A percentile compares a stretch with the other conserved stretches of the same genome.
Evolutionary conservation across 495 filamentous ascomycete genomes (phyloP).

Genomic region (Podospora appendiculata): DNA sequence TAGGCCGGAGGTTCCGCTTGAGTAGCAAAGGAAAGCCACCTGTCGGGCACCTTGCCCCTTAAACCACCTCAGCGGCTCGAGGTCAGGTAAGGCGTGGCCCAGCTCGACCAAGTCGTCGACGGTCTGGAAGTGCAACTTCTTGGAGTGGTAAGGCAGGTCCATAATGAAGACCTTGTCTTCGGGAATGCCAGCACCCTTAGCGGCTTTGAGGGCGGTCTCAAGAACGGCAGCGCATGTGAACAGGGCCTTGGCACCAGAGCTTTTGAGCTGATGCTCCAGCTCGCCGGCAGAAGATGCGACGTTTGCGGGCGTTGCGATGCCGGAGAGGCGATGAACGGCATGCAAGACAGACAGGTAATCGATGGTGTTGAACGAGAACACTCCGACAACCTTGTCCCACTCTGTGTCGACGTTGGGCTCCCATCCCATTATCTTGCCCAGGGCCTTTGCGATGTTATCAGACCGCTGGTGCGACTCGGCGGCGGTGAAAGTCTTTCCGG

Average conservation of each 20-base stretch:
- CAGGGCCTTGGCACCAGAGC: conserved; percentile 65
- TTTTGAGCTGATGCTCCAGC: conserved; percentile 69
- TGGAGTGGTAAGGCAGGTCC: conserved; percentile 52
- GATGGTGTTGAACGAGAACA: conserved; percentile 78
- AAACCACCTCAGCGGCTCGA: conserved; percentile 61
- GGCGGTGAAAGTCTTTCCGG: conserved; percentile 62
- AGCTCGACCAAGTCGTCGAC: conserved; percentile 59
- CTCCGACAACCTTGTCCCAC: conserved; percentile 77
- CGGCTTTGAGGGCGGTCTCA: conserved; percentile 59
- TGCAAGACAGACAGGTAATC: conserved; percentile 71
- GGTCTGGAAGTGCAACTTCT: conserved; percentile 55
- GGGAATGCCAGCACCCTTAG: conserved; percentile 58
- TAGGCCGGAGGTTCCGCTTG: conserved; percentile 79
- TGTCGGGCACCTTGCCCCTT: conserved; percentile 69
- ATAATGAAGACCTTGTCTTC: conserved; percentile 68
- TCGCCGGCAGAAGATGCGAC: conserved; percentile 72
- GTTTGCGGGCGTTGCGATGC: conserved; percentile 73
- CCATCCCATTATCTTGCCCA: conserved; percentile 71
- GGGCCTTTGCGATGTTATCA: conserved; percentile 59
- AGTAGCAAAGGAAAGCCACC: conserved; percentile 82
- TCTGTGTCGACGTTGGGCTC: conserved; percentile 64
- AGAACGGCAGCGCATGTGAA: conserved; percentile 77
- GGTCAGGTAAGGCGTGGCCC: conserved; percentile 51
- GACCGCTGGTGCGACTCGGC: conserved; percentile 59
- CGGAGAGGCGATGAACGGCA: conserved; percentile 68